phyloP scores from a whole-genome alignment of 192 early-diverging fungal genomes.

The Jimgerdemannia lactiflua region DNA sequence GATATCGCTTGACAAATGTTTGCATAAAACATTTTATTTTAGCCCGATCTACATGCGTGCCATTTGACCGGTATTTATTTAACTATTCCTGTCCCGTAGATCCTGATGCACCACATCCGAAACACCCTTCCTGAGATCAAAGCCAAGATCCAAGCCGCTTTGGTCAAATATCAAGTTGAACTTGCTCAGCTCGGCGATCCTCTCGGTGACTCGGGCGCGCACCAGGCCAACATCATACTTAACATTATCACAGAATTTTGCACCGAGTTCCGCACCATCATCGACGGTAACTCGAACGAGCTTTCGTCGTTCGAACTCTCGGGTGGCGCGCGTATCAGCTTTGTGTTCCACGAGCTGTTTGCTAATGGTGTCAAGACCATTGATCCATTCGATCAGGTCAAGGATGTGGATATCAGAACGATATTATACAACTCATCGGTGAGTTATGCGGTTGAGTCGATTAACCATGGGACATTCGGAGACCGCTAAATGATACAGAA shows the following conservation, averaged over 20 bases:
- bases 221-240: conserved; percentile 87
- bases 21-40: too few species aligned
- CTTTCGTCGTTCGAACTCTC: conserved; percentile 92
- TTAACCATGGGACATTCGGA: background rate
- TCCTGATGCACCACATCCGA: conserved; percentile 99
- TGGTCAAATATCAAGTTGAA: conserved; percentile 86
- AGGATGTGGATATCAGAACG: conserved; percentile 98
- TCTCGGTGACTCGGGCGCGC: conserved; percentile 62
- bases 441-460: conserved; percentile 8
- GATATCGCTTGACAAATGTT: too few species aligned
- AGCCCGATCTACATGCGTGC: too few species aligned
- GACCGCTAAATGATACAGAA: background rate
- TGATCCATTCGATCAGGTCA: conserved; percentile 98
- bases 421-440: conserved; percentile 98
- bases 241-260: conserved; percentile 99
- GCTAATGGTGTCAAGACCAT: conserved; percentile 87
- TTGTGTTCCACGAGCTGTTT: conserved; percentile 99
- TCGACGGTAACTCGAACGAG: conserved; percentile 96
- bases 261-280: conserved; percentile 92
- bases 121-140: conserved; percentile 99
- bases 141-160: conserved; percentile 84
- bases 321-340: conserved; percentile 98
- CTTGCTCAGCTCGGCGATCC: conserved; percentile 90
- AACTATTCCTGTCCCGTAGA: conserved; percentile 40
- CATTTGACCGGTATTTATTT: background rate